phyloP scores from a whole-genome alignment of 2,329 filamentous ascomycete species.

The Fusarium gaditjirri region DNA sequence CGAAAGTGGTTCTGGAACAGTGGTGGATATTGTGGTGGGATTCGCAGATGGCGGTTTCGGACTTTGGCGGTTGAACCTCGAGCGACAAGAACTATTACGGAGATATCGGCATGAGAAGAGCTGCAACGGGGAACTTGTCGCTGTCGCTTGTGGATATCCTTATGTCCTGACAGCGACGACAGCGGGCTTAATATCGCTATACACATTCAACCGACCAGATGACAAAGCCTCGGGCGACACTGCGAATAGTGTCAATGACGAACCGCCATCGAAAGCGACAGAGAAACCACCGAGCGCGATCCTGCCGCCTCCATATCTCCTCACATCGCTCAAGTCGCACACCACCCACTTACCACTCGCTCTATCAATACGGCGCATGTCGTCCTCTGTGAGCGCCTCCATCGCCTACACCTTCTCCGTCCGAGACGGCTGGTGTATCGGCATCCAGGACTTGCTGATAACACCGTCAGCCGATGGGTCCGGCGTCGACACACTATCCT shows the following conservation, averaged over 20 bases:
- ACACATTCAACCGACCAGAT: constrained; percentile 64
- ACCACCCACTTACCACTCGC: constrained; percentile 82
- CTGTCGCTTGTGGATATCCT: constrained; percentile 77
- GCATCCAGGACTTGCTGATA: constrained; percentile 88
- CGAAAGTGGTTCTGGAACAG: constrained; percentile 56
- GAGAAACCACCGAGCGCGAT: not conserved
- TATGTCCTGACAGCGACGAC: constrained; percentile 84
- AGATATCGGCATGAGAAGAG: constrained; percentile 71
- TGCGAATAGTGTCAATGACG: not conserved
- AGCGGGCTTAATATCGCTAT: constrained; percentile 79
- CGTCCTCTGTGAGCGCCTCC: constrained; percentile 76
- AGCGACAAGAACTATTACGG: constrained; percentile 55
- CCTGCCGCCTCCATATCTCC: constrained; percentile 55
- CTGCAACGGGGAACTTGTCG: constrained; percentile 72
- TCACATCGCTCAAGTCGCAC: constrained; percentile 84
- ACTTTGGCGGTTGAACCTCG: constrained; percentile 70
- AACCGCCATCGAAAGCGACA: not conserved
- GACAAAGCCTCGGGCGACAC: constrained; percentile 12
- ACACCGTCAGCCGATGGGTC: constrained; percentile 40
- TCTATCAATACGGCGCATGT: constrained; percentile 79
- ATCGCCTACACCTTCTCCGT: constrained; percentile 88
- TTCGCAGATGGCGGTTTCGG: constrained; percentile 78
- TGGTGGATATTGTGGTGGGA: constrained; percentile 72
- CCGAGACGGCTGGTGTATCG: constrained; percentile 85
- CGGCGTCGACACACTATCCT: constrained; percentile 49